These are phyloP conservation scores for Calonectria pauciramosa DNA, from an alignment of 2,329 filamentous ascomycete genomes.

Conservation along the genomic window DNA sequence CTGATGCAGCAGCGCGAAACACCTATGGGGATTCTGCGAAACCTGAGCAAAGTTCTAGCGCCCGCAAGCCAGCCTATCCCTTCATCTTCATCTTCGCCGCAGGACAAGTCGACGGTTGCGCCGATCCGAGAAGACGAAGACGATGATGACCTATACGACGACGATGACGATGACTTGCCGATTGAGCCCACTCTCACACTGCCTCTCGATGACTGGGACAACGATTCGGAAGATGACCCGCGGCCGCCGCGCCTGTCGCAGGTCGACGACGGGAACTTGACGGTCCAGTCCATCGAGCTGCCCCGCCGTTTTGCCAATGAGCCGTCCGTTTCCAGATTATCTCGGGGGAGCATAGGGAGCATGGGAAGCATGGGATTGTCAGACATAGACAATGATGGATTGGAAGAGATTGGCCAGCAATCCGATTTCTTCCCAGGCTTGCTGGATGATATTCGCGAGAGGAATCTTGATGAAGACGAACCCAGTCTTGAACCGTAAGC, in stretches of 20 bases:
- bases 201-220: constrained; percentile 56
- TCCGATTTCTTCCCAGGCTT: constrained; percentile 67
- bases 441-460: constrained; percentile 58
- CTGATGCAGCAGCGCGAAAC: constrained; percentile 69
- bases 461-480: constrained; percentile 54
- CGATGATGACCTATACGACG: constrained; percentile 63
- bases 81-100: constrained; percentile 63
- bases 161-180: constrained; percentile 65
- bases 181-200: constrained; percentile 69
- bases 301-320: constrained; percentile 61
- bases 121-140: constrained; percentile 56
- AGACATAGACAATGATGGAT: constrained; percentile 61
- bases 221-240: constrained; percentile 65
- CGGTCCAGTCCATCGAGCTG: constrained; percentile 71
- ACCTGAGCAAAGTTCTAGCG: constrained; percentile 68
- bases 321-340: constrained; percentile 62
- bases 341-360: constrained; percentile 68
- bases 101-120: constrained; percentile 46
- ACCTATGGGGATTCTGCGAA: constrained; percentile 66
- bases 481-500: constrained; percentile 60
- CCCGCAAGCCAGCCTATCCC: constrained; percentile 59
- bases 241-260: constrained; percentile 67
- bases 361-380: constrained; percentile 68
- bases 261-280: constrained; percentile 72
- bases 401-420: constrained; percentile 59